phyloP scores from a whole-genome alignment of 139 green algal species.

The Diplosphaera chodatii region DNA sequence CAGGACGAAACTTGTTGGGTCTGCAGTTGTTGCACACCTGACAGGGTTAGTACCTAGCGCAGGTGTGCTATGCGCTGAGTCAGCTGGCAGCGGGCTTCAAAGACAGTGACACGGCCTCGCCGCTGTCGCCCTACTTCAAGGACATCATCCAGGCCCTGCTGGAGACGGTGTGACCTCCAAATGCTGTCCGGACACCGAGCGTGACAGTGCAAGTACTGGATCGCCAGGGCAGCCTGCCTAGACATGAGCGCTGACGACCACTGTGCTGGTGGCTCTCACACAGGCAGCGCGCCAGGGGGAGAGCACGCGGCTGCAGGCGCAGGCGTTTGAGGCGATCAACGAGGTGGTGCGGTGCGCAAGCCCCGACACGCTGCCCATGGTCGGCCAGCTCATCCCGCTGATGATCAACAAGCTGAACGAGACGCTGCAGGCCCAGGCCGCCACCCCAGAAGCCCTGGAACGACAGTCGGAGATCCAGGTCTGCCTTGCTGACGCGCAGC shows the following conservation, averaged over 20 bases:
- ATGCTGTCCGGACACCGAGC: no score
- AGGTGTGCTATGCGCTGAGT: slow-evolving; percentile 77
- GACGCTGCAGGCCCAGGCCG: slow-evolving; percentile 20
- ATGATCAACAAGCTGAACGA: slow-evolving; percentile 64
- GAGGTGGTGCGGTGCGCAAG: slow-evolving; percentile 76
- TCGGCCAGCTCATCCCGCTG: slow-evolving; percentile 75
- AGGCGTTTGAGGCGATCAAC: slow-evolving; percentile 94
- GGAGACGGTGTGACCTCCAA: slow-evolving; percentile 35
- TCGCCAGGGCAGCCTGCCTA: no score
- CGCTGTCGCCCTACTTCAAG: slow-evolving; percentile 83
- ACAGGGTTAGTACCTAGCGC: no score
- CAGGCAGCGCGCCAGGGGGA: slow-evolving; percentile 24
- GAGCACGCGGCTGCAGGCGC: slow-evolving; percentile 52
- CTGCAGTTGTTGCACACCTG: no score
- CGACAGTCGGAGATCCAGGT: slow-evolving; percentile 59
- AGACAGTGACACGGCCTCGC: slow-evolving; percentile 23
- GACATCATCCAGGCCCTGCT: slow-evolving; percentile 76
- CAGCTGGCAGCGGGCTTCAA: slow-evolving; percentile 73
- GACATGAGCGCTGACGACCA: no score
- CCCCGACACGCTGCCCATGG: slow-evolving; percentile 66
- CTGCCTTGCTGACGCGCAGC: no score
- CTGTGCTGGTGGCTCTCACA: no score
- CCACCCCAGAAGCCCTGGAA: slow-evolving; percentile 31
- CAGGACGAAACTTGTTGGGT: no score
- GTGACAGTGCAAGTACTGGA: no score